Base-by-base conservation (phyloP, 2,329 filamentous ascomycete species). In the Phialophora macrospora region DNA sequence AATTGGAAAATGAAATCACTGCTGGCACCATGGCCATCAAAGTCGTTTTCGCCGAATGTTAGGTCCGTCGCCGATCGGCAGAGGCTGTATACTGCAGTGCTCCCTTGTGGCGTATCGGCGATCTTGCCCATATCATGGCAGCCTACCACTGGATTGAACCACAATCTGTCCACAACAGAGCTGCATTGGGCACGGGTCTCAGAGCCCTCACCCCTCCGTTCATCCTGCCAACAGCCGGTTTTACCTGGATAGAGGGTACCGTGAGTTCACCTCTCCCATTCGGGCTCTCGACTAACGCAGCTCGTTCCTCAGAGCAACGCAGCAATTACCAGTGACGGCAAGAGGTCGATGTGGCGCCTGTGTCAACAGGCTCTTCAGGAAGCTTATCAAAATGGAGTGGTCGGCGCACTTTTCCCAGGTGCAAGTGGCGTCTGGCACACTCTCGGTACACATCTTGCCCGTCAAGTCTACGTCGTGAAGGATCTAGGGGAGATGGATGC, bases 131-230 rank as follows among this genome's bases (percentile, higher is more conserved):
- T 7, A 59, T 68, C 48, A 56, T 65, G 55, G 66, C 59, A n/a
- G 51, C 62, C 28, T 65, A 52, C 26, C 48, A 65, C 26, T 68
- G 66, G 66, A 65, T 68, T 28, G 60, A 65, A 41, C 66, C 66
- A 9, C 59, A 56, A 22, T 56, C 59, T 30, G 44, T 49, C 12
- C 66, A 65, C 49, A 48, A 59, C n/a, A 48, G 24, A 48, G 28
- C 56, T 28, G 41, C 51, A 20, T 34, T 38, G 24, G 55, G 58
- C 7, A 61, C 58, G 4, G 55, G 28, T n/a, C 38, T 7, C 3
- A 55, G 63, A 8, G 28, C 65, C 28, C 62, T 65, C 55, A 59
- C 55, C 17, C 62, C 59, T 6, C 63, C 54, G 5, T 26, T 68
- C 12, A 57, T 24, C 12, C 41, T 68, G 44, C 66, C 62, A 8